Conservation (phyloP, 2,329 filamentous ascomycete species). For the Aspergillus ochraceoroseus region DNA sequence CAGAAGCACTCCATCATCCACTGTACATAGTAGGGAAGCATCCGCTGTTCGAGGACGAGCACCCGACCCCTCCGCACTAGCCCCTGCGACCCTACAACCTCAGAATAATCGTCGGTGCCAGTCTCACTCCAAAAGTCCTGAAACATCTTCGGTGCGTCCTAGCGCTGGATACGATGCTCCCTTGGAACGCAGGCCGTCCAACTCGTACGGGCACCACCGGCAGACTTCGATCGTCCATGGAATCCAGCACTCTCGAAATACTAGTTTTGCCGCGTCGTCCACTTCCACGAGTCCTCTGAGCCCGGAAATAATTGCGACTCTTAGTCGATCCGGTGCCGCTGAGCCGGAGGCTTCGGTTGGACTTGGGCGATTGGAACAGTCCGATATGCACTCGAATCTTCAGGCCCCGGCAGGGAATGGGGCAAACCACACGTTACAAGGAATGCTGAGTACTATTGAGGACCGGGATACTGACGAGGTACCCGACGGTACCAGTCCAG, state of each 20-base stretch:
- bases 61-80: slow-evolving; percentile 33
- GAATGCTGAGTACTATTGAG: slow-evolving; percentile 36
- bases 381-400: slow-evolving; percentile 29
- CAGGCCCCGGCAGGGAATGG: slow-evolving; percentile 42
- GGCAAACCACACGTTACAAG: slow-evolving; percentile 24
- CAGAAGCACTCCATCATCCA: slow-evolving; percentile 36
- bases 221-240: slow-evolving; percentile 98
- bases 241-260: slow-evolving; percentile 82
- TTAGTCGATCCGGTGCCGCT: slow-evolving; percentile 52
- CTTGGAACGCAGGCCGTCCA: slow-evolving; percentile 42
- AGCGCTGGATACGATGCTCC: slow-evolving; percentile 35
- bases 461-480: slow-evolving; percentile 35
- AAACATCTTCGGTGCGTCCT: slow-evolving; percentile 34
- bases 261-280: slow-evolving; percentile 64
- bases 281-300: slow-evolving; percentile 75
- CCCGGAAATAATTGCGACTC: slow-evolving; percentile 74
- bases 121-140: slow-evolving; percentile 43
- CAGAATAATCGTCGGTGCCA: slow-evolving; percentile 36
- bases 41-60: slow-evolving; percentile 43
- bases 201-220: slow-evolving; percentile 78
- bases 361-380: slow-evolving; percentile 31
- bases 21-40: slow-evolving; percentile 43
- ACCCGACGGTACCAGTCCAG: slow-evolving; percentile 22
- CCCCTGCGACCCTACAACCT: slow-evolving; percentile 35
- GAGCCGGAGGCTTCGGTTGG: slow-evolving; percentile 47